A percentile compares a stretch with the other conserved stretches of the same genome.
Conservation (phyloP, 257 asterid genomes). For the Rubia yunnanensis region DNA sequence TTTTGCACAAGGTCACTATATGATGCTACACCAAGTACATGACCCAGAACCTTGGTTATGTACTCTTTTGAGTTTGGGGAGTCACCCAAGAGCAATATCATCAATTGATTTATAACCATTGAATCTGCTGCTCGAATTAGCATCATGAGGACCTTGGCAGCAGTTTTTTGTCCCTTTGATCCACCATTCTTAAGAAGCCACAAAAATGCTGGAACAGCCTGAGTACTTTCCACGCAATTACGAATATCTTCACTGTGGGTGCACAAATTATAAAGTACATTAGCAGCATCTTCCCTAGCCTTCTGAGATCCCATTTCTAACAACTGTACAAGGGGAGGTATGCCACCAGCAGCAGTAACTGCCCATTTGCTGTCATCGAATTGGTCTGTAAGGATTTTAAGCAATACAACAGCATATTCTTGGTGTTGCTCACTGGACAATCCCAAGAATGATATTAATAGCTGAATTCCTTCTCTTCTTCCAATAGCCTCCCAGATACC, state of each 20-base stretch:
- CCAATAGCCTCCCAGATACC: slow-evolving; percentile 79
- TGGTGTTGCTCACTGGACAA: slow-evolving; percentile 74
- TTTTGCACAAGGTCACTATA: slow-evolving; percentile 48
- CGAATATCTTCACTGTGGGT: slow-evolving; percentile 74
- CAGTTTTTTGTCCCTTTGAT: slow-evolving; percentile 62
- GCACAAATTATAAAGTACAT: slow-evolving; percentile 60
- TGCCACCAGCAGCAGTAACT: slow-evolving; percentile 90
- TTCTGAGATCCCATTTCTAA: slow-evolving; percentile 63
- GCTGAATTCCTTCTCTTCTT: slow-evolving; percentile 84
- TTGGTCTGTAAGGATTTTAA: slow-evolving; percentile 64
- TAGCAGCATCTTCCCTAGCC: slow-evolving; percentile 60
- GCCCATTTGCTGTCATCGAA: slow-evolving; percentile 97
- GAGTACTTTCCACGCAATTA: slow-evolving; percentile 73
- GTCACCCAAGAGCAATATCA: slow-evolving; percentile 56
- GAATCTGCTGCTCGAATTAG: slow-evolving; percentile 52
- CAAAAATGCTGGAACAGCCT: slow-evolving; percentile 59
- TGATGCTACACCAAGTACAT: slow-evolving; percentile 65
- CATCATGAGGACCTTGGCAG: slow-evolving; percentile 49
- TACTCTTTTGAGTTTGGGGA: slow-evolving; percentile 58
- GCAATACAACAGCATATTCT: slow-evolving; percentile 74
- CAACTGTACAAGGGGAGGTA: slow-evolving; percentile 80
- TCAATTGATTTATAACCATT: slow-evolving; percentile 46
- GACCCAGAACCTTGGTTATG: slow-evolving; percentile 65
- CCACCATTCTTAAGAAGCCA: slow-evolving; percentile 74
- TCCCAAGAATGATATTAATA: slow-evolving; percentile 66